Evolutionary conservation across 805 yeast genomes (phyloP), one percentile per base, ranked within the genome.

Genomic region (Hanseniaspora lachancei): DNA sequence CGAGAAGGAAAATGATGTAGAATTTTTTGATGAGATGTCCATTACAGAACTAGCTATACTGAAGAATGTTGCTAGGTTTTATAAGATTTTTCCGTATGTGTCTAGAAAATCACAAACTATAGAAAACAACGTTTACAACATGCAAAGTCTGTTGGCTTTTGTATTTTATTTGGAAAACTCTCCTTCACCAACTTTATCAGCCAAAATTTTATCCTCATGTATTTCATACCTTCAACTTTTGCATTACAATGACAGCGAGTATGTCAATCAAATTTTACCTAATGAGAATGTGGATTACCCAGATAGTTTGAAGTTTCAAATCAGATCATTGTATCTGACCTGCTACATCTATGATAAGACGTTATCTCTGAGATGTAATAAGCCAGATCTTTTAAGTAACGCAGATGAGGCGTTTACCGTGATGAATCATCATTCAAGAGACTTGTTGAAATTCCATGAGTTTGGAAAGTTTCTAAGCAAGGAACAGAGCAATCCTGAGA

Each of bases 141-240:
- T 53, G 12, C 50, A 47, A 12, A 9, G 43, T 13, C 16, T 56
- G 5, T 20, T 46, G 12, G 40, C 47, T 3, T 36, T 56, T 34
- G 24, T 48, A 10, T 40, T 36, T 24, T 56, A 56, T 42, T 18
- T 56, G 13, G 44, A 49, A 50, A 50, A 50, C 34, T 50, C 55
- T 32, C 49, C 55, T 5, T 46, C 52, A 1, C 58, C 58, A 12
- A 47, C 32, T 34, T 39, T 56, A 1, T 24, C 53, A 2, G 21
- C 49, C 1, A 40, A n/a, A 9, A 56, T 56, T 24, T 32, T 47
- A 24, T 32, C 55, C 7, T 38, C 43, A 24, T 51, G 55, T 20
- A 47, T 56, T 15, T 13, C 55, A 10, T 44, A 44, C 20, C 36
- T 47, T 5, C 55, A 56, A 18, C 12, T 23, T 7, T 8, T 56